These are phyloP conservation scores for Chenopodium suecicum DNA, from an alignment of 148 eudicot genomes.

Conservation along the genomic window DNA sequence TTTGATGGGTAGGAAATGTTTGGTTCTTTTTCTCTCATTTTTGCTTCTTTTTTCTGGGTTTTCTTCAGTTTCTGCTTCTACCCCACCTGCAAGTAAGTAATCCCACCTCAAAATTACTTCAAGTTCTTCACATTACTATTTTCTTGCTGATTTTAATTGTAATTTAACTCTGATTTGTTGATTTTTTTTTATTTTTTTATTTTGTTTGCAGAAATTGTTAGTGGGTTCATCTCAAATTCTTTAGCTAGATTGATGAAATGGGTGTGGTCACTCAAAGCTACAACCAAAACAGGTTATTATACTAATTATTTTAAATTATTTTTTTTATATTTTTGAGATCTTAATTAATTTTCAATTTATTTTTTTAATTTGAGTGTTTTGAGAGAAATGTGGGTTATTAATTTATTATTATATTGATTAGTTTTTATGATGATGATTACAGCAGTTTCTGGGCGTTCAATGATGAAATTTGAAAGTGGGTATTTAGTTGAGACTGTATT, in stretches of 20 bases:
- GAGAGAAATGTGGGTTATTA: not conserved
- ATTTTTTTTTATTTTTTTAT: not conserved
- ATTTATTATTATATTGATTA: conserved; percentile 9
- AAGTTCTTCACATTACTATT: conserved; percentile 17
- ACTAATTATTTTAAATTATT: too few relatives aligned
- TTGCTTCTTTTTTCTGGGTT: conserved; percentile 49
- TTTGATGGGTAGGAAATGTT: conserved; percentile 29
- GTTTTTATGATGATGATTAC: conserved; percentile 14
- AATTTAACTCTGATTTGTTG: not conserved
- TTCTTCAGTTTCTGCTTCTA: conserved; percentile 54
- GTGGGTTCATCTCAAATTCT: conserved; percentile 72
- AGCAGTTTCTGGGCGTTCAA: conserved; percentile 75
- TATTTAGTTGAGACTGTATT: conserved; percentile 95
- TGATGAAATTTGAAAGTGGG: conserved; percentile 99
- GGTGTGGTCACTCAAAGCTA: conserved; percentile 79
- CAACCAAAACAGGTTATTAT: conserved; percentile 74
- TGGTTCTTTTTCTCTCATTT: conserved; percentile 36
- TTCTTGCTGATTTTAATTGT: conserved; percentile 16
- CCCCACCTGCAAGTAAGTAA: conserved; percentile 76
- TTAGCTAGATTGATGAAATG: conserved; percentile 72
- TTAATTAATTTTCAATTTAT: not conserved
- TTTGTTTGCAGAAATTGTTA: conserved; percentile 62
- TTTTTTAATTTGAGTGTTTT: not conserved
- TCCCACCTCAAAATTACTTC: not conserved
- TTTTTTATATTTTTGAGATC: not conserved